Base-by-base conservation (phyloP, 352 stramenopile genomes). In the Phytophthora vignae region DNA sequence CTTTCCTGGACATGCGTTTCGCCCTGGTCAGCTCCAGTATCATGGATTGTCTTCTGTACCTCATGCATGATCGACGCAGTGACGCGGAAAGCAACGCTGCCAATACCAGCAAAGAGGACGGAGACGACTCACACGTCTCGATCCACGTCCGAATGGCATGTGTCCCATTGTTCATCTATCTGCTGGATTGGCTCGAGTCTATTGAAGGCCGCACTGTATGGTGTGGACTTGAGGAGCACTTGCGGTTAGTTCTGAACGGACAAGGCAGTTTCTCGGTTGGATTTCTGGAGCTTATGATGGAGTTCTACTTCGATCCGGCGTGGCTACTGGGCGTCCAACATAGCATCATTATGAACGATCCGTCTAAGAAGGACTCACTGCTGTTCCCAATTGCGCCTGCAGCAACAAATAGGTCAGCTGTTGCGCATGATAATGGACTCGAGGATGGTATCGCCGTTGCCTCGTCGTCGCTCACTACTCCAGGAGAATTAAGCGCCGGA, bases 291-390 rank as follows among this genome's bases (percentile, higher is more conserved):
- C 81, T 95, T 22, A 94, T 94, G 87, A 91, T 94, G 78, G 87
- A 95, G 62, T 91, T 93, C 59, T 93, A 93, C 67, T 93, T 92
- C 46, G 84, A 96, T 55, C 86, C 85, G 19, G 66, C 61, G 3
- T 90, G 75, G 46, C 62, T 85, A 0, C 65, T 90, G 6, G 87
- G 89, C 14, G 81, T 90, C 46, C 87, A 94, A 46, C 86, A 96
- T 49, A 92, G 87, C 46, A 85, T 96, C 42, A 83, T 93, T 42
- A 94, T 96, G 85, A 96, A 96, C 33, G 89, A 95, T 55, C 82
- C 85, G 8, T 87, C 84, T 4, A 93, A 87, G 60, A 90, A 85
- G 53, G 86, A 92, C 19, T 94, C 87, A 14, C 57, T 90, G 40
- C 49, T 93, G 25, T 93, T 94, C 50, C 85, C 89, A 8, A 90